These are phyloP conservation scores for Phytophthora quininea DNA, from an alignment of 352 stramenopile genomes.

Conservation along the genomic window DNA sequence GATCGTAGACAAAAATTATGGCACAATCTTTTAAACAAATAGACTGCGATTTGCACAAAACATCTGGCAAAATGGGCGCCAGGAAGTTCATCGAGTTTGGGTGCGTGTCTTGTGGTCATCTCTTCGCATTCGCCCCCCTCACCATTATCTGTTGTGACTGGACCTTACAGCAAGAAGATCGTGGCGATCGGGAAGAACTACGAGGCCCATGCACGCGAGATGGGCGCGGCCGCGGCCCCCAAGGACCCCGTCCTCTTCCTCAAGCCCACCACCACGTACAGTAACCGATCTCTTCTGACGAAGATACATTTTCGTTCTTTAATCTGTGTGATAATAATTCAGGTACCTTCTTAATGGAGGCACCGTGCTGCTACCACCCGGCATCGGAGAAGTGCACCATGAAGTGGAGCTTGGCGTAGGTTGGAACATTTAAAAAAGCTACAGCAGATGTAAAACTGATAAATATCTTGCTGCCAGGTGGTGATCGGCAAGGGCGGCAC, in stretches of 20 bases:
- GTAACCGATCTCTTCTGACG: neutral
- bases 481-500: constrained; percentile 72
- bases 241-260: constrained; percentile 85
- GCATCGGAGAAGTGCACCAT: constrained; percentile 80
- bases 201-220: constrained; percentile 79
- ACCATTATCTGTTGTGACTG: neutral
- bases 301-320: neutral
- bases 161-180: constrained; percentile 71
- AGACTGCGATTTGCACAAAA: neutral
- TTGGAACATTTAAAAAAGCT: constrained; percentile 1
- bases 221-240: constrained; percentile 63
- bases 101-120: constrained; percentile 20
- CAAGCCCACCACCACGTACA: constrained; percentile 73
- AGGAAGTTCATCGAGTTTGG: constrained; percentile 65
- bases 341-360: constrained; percentile 70
- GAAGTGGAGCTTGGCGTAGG: constrained; percentile 83
- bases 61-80: constrained; percentile 31
- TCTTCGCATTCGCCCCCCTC: neutral
- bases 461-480: constrained; percentile 33
- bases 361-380: constrained; percentile 65
- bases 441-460: neutral
- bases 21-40: neutral
- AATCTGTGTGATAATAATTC: neutral
- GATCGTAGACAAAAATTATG: neutral
- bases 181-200: constrained; percentile 89